These are phyloP conservation scores for Pseudogymnoascus sp. DNA, from an alignment of 2,329 filamentous ascomycete genomes.

Conservation along the genomic window DNA sequence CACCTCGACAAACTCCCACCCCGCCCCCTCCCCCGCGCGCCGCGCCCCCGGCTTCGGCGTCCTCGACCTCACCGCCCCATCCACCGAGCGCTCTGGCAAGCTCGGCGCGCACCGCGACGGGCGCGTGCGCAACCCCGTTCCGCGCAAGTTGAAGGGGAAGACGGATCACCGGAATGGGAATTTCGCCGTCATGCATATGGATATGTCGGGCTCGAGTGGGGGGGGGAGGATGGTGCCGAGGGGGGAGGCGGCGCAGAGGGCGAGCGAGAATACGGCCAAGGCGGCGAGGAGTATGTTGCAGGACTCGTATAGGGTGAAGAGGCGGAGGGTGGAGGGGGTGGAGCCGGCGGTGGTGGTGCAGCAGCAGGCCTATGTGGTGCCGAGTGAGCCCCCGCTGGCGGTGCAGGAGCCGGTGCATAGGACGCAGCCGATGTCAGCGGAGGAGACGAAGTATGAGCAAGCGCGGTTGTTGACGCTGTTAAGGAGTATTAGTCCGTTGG, in stretches of 20 bases:
- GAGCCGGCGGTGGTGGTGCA: conserved; percentile 14
- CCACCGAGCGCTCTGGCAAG: conserved; percentile 16
- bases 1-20: not conserved
- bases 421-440: conserved; percentile 32
- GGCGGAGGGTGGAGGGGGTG: conserved; percentile 20
- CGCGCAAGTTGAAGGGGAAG: conserved; percentile 54
- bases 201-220: conserved; percentile 39
- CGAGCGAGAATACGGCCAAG: conserved; percentile 52
- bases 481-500: conserved; percentile 44
- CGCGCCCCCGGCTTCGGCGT: conserved; percentile 36
- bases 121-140: conserved; percentile 49
- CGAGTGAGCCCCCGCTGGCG: not conserved
- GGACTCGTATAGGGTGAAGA: conserved; percentile 42
- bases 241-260: conserved; percentile 54
- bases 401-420: conserved; percentile 14
- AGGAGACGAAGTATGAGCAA: conserved; percentile 51
- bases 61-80: conserved; percentile 49
- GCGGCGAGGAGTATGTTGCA: conserved; percentile 49
- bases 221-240: conserved; percentile 36
- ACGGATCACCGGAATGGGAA: conserved; percentile 50
- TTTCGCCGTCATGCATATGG: conserved; percentile 57
- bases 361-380: not conserved
- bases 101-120: conserved; percentile 38
- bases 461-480: conserved; percentile 50
- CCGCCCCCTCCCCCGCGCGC: conserved; percentile 40